phyloP scores from a whole-genome alignment of 2,329 filamentous ascomycete species.

The Cytospora chrysosperma region DNA sequence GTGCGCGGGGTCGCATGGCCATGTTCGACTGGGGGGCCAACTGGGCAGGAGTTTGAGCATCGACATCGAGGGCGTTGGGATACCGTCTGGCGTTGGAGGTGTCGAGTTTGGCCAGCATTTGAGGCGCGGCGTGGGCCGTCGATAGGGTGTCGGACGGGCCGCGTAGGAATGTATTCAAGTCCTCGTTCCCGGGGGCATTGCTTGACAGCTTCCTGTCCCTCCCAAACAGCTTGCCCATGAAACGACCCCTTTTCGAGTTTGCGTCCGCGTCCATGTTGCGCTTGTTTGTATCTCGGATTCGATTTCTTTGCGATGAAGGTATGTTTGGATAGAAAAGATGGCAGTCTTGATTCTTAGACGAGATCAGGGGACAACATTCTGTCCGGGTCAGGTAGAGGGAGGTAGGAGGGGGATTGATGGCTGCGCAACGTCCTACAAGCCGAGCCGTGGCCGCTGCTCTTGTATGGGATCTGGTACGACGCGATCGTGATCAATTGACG shows the following conservation, averaged over 20 bases:
- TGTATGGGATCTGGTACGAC: slow-evolving; percentile 16
- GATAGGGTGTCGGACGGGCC: slow-evolving; percentile 53
- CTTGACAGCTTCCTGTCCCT: slow-evolving; percentile 38
- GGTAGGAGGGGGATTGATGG: not conserved
- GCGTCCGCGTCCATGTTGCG: slow-evolving; percentile 21
- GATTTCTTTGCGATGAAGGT: not conserved
- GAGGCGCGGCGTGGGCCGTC: slow-evolving; percentile 48
- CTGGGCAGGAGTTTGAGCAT: slow-evolving; percentile 31
- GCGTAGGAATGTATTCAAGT: slow-evolving; percentile 60
- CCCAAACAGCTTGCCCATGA: slow-evolving; percentile 64
- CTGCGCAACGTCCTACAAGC: not conserved
- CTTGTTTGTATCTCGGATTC: slow-evolving; percentile 4
- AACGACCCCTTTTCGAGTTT: slow-evolving; percentile 46
- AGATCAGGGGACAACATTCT: slow-evolving; percentile 17
- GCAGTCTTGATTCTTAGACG: slow-evolving; percentile 19
- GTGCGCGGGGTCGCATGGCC: slow-evolving; percentile 41
- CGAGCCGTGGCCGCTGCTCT: not conserved
- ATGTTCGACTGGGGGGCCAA: slow-evolving; percentile 34
- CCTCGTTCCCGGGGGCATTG: slow-evolving; percentile 44
- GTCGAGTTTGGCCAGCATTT: slow-evolving; percentile 52
- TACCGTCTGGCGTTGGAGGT: slow-evolving; percentile 55
- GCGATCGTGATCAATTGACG: slow-evolving; percentile 21
- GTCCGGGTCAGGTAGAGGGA: not conserved
- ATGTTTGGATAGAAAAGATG: slow-evolving; percentile 3
- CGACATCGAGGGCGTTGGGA: slow-evolving; percentile 50